Base-by-base conservation (phyloP, 1,284 basidiomycete genomes). In the Tausonia pullulans region DNA sequence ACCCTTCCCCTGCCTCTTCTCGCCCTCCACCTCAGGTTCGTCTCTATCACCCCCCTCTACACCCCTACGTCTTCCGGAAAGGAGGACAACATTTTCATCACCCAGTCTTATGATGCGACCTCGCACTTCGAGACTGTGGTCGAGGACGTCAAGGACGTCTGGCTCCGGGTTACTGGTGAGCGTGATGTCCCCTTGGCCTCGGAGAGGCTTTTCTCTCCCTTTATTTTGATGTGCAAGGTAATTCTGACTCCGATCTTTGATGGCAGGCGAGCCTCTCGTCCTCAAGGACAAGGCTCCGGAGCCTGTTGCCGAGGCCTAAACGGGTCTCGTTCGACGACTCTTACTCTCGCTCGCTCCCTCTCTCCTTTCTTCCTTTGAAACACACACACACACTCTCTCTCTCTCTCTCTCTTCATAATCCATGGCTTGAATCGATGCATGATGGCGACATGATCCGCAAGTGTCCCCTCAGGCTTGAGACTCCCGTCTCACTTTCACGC, bases 51-150 rank as follows among this genome's bases (percentile, higher is more conserved):
- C 10, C 86, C 93, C 44, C 78, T 97, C 61, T 98, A 95, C 79
- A 88, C 87, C 61, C 94, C 96, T 7, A 90, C 92, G 8, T 82
- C 88, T 48, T 79, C 83, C 56, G 96, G 96, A 65, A 75, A 74
- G 65, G 73, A 81, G 69, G 81, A 83, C 57, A 88, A 91, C 72
- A 89, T 98, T 74, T 98, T 90, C 80, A 87, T 98, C 79, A 98
- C 96, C 65, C 89, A 88, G 66, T 97, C 93, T 6, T 98, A 98
- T 78, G 96, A 99, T 76, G 93, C 96, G 10, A 98, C 96, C 8
- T 94, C 90, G 59, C 96, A 99, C 80, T 98, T 98, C 74, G 96
- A 99, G 82, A 97, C 94, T 51, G 92, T 77, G 7, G 90, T 92
- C 52, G 90, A 95, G 65, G 93, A 96, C 69, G 94, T 98, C 53